Evolutionary conservation across 306 rosid species (phyloP), one percentile per base, ranked within the genome.

Genomic region (Echinosophora koreensis): DNA sequence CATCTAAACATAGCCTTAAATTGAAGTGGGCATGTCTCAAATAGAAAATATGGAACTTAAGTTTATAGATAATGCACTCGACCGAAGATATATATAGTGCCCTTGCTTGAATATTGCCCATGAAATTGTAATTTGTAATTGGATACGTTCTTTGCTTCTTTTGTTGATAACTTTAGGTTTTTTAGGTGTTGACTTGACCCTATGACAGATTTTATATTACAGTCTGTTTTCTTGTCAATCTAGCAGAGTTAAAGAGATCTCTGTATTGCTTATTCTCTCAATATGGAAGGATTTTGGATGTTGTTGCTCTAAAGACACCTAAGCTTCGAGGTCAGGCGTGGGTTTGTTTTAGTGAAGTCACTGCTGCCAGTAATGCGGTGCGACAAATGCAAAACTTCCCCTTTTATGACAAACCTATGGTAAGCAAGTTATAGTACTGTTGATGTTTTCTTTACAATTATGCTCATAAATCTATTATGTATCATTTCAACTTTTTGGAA

Each of bases 351-450:
- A 91, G 88, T 73, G 99, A 96, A 91, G 96, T 96, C 69, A 84
- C 99, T 14, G 92, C 99, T 76, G 99, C 99, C 13, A 96, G 99
- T 79, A 89, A 91, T 87, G 99, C 99, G 57, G 99, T 96, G 84
- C 88, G 99, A 51, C 99, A 96, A 80, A 91, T 96, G 99, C 98
- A 96, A 69, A 96, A 91, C 78, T 96, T 96, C 79, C 98, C 99
- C 6, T 96, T 96, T 79, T 96, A 96, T 85, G 98, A 92, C 32
- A 96, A 96, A 80, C 99, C 99, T 37, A 92, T 96, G 98, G 99
- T 96, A 80, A 64, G 69, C 32, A 34, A 49, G n/a, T 88, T 87
- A 60, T 86, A 71, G 37, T 56, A 34, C 57, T 37, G 4, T 65
- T 72, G 65, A 22, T 69, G 62, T n/a, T 74, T 67, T 75, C 17